Conservation (phyloP, 2,329 filamentous ascomycete species). For the Ophiosphaerella herpotricha region DNA sequence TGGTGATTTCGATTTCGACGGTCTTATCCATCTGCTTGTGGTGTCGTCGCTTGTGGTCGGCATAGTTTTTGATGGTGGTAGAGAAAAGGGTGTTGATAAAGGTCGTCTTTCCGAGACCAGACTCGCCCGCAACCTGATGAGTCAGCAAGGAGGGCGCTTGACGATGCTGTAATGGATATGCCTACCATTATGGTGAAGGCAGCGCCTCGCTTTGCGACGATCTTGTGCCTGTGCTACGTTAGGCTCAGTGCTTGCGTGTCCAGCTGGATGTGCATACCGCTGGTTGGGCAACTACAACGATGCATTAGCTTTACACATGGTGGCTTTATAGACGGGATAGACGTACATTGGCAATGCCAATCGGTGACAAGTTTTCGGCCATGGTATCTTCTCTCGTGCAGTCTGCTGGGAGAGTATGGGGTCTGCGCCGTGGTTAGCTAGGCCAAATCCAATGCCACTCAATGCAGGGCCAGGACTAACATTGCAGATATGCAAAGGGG, state of each 20-base stretch:
- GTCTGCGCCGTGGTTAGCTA: constrained; percentile 29
- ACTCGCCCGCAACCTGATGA: constrained; percentile 90
- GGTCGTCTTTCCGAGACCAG: constrained; percentile 97
- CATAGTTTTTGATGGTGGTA: constrained; percentile 99
- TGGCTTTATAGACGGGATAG: constrained; percentile 5
- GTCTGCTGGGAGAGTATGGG: constrained; percentile 22
- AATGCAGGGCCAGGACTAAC: neutral
- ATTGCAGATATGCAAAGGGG: neutral
- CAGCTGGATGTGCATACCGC: constrained; percentile 54
- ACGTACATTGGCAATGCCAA: constrained; percentile 76
- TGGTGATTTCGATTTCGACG: constrained; percentile 99
- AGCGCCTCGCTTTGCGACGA: constrained; percentile 83
- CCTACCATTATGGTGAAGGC: constrained; percentile 98
- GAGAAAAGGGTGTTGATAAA: constrained; percentile 99
- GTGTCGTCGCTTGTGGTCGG: constrained; percentile 98
- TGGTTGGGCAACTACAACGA: constrained; percentile 67
- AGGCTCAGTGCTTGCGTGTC: constrained; percentile 29
- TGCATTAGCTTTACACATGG: constrained; percentile 38
- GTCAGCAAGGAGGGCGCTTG: constrained; percentile 27
- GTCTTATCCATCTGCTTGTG: constrained; percentile 99
- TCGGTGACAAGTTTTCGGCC: constrained; percentile 68
- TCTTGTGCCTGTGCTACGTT: constrained; percentile 64
- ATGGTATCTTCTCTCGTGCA: constrained; percentile 48
- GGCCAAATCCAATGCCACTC: neutral
- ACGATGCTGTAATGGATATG: neutral